Base-by-base conservation (phyloP, 2,329 filamentous ascomycete genomes). In the Trichoderma lentiforme region DNA sequence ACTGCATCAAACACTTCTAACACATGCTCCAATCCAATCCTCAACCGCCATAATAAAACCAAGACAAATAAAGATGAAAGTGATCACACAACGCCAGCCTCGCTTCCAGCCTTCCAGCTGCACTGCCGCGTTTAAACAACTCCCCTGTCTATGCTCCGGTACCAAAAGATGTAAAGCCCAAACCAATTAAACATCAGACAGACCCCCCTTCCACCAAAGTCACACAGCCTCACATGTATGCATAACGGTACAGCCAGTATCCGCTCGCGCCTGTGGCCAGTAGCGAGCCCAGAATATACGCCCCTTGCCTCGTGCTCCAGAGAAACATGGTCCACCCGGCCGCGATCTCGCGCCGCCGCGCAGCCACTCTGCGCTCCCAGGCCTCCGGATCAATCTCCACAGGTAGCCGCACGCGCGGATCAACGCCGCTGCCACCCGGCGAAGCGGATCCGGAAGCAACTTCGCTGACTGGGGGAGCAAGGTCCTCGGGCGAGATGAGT, bases 251-350 rank as follows among this genome's bases (percentile, higher is more conserved):
- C 18, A 81, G 71, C 85, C 84, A 88, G 80, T 86, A 89, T 6
- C 80, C 77, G 6, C 83, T 83, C 7, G 84, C 74, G 9, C 82
- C 80, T 12, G 86, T 72, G 3, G 83, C 75, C 36, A 87, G 71
- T 57, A 85, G 66, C 18, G 84, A 83, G 2, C 79, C 79, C 43
- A 89, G 76, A 12, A 86, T 78, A 71, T 83, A 76, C 3, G 85
- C 85, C 2, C 86, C 86, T 74, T 87, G 81, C 73, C 81, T 82
- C 12, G 87, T 89, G 74, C 86, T 86, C 80, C 86, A 87, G 53
- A 89, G 77, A 58, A 88, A 82, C 80, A 87, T 86, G 64, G 84
- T 84, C 85, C 86, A 88, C 8, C 88, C 88, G 2, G 86, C 84
- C 61, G 86, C 76, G 30, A 84, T 74, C 78, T 88, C 86, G 73